A percentile compares a stretch with the other conserved stretches of the same genome.
Evolutionary conservation across 1,284 basidiomycete genomes (phyloP).

Genomic region (Irpex lacteus): DNA sequence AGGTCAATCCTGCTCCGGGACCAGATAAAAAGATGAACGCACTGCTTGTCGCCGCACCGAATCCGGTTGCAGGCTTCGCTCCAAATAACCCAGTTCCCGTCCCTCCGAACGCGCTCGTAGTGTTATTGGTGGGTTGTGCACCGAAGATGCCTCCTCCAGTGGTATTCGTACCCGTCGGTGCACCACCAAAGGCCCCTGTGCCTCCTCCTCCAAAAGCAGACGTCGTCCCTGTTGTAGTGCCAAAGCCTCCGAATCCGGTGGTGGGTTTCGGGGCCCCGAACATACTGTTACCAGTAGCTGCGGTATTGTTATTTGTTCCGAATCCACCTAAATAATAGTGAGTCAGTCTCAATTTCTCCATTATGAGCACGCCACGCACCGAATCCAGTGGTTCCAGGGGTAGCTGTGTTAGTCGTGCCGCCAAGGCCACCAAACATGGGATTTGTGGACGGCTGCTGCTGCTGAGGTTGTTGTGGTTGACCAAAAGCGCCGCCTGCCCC

Average conservation of each 20-base stretch:
- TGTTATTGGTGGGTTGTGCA: conserved; percentile 23
- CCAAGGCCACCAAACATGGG: conserved; percentile 74
- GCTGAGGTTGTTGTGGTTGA: conserved; percentile 45
- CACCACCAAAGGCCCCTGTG: conserved; percentile 25
- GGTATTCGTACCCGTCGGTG: conserved; percentile 13
- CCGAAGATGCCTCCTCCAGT: conserved; percentile 20
- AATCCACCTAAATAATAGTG: conserved; percentile 48
- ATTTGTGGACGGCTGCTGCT: conserved; percentile 64
- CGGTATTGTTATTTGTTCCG: conserved; percentile 39
- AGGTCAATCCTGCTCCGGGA: not conserved
- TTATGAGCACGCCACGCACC: conserved; percentile 41
- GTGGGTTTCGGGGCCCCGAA: conserved; percentile 65
- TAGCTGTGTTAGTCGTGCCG: conserved; percentile 33
- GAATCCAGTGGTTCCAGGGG: conserved; percentile 40
- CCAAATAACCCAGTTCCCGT: conserved; percentile 41
- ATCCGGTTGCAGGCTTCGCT: conserved; percentile 27
- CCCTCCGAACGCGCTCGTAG: conserved; percentile 25
- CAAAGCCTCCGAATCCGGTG: conserved; percentile 69
- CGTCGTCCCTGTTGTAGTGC: conserved; percentile 27
- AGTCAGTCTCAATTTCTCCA: not conserved
- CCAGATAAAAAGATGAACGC: not conserved
- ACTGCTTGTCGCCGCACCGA: conserved; percentile 22
- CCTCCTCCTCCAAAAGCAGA: conserved; percentile 29
- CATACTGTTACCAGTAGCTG: conserved; percentile 34
- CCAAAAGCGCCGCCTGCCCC: conserved; percentile 43